Percentiles rank a stretch among this genome's conserved stretches.
Conservation (phyloP, 176 grass and related monocot genomes). For the Thalia dealbata region DNA sequence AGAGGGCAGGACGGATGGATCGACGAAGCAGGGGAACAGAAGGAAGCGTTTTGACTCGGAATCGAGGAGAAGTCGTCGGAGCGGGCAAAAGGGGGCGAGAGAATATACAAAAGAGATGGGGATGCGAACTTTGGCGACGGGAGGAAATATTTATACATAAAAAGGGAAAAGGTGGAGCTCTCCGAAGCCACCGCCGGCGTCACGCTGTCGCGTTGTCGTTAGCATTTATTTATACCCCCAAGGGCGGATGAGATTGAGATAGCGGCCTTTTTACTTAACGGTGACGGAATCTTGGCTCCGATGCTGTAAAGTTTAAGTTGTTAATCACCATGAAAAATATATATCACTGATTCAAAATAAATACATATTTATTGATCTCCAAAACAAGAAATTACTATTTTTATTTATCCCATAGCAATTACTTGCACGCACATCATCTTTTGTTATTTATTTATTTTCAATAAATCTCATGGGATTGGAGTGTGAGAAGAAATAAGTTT, state of each 20-base stretch:
- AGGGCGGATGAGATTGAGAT: not conserved
- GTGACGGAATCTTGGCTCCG: not conserved
- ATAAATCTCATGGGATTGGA: too few relatives aligned
- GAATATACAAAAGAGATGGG: not conserved
- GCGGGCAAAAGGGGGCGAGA: not conserved
- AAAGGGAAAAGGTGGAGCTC: not conserved
- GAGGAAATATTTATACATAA: not conserved
- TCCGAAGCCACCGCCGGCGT: not conserved
- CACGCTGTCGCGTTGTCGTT: constrained; percentile 5
- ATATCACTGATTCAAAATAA: too few relatives aligned
- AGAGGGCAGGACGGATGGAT: not conserved
- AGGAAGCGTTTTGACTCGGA: not conserved
- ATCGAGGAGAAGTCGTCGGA: not conserved
- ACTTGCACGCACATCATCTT: too few relatives aligned
- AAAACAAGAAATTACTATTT: too few relatives aligned
- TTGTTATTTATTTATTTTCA: too few relatives aligned
- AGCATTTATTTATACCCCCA: not conserved
- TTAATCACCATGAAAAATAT: too few relatives aligned
- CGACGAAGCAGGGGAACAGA: not conserved
- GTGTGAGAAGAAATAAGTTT: too few relatives aligned
- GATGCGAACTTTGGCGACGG: not conserved
- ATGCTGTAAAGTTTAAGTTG: not conserved
- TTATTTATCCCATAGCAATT: too few relatives aligned
- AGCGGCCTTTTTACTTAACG: not conserved
- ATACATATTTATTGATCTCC: too few relatives aligned